These are phyloP conservation scores for Chytridiales sp. DNA, from an alignment of 371 early-diverging fungal species.

Conservation along the genomic window DNA sequence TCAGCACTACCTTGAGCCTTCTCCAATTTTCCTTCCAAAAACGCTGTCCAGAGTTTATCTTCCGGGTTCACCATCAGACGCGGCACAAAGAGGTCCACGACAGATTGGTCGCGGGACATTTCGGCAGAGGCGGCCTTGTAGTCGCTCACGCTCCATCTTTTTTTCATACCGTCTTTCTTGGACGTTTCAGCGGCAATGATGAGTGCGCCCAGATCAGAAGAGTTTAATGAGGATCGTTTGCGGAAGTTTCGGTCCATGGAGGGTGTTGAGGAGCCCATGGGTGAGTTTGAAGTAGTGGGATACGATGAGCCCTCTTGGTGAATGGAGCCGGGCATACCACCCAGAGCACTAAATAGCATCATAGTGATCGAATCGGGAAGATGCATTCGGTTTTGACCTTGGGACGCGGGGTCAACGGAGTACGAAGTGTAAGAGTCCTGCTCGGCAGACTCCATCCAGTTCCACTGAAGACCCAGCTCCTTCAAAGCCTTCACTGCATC, in stretches of 20 bases:
- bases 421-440: background rate
- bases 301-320: no score
- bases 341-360: conserved; percentile 16
- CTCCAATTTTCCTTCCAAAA: conserved; percentile 17
- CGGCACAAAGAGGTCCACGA: conserved; percentile 7
- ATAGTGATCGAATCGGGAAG: conserved; percentile 13
- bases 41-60: conserved; percentile 17
- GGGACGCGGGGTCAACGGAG: conserved; percentile 2
- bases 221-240: no score
- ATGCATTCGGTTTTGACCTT: no score
- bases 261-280: no score
- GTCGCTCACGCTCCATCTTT: conserved; percentile 11
- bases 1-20: background rate
- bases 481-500: conserved; percentile 8
- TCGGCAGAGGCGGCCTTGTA: conserved; percentile 4
- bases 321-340: no score
- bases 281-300: no score
- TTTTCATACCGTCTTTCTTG: background rate
- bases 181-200: conserved; percentile 16
- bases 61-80: conserved; percentile 20
- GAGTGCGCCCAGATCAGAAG: conserved; percentile 12
- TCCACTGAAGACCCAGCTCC: conserved; percentile 7
- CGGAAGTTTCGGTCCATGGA: no score
- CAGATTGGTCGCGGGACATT: conserved; percentile 9
- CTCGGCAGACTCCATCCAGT: conserved; percentile 19